Evolutionary conservation across 768 basidiomycete species (phyloP), one percentile per base, ranked within the genome.

Genomic region (Filobasidium wieringae): DNA sequence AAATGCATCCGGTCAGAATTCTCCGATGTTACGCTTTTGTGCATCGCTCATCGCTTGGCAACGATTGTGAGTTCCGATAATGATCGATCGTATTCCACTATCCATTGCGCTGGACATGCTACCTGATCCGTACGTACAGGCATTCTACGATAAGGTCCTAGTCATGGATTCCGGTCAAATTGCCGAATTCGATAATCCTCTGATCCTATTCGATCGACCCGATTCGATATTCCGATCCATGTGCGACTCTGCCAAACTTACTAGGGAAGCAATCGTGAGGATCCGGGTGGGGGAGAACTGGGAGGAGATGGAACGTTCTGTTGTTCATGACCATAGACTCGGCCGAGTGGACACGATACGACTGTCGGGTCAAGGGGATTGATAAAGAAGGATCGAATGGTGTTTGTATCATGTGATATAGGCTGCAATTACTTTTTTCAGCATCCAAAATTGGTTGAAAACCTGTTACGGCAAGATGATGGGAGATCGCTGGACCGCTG

Each of bases 181-280:
- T 12, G 66, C 62, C 0, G 73, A 74, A 56, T 69, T 67, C 53
- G 64, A 64, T 39, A 59, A 51, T 4, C 70, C 70, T 1, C 58
- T 72, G 11, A 49, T 22, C 14, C 62, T 69, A 14, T 69, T 60
- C 37, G 65, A 67, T 36, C 33, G 43, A 50, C 74, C 78, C 51
- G 77, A 78, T 54, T 85, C 84, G 1, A 81, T 86, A 52, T 86
- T 86, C 77, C 77, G 84, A 19, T 80, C 80, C 2, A 78, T 86
- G 26, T 87, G 85, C 66, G 76, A 84, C 53, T 82, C 85, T 64
- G 83, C 83, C 7, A 78, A 78, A 59, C 71, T 86, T 17, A 73
- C 76, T 14, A 73, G 82, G 37, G 72, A 74, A 29, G 82, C 82
- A 69, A 84, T 86, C 22, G 8, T n/a, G 2, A 41, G 30, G 9